A percentile compares a stretch with the other conserved stretches of the same genome.
Conservation (phyloP, 2,329 filamentous ascomycete genomes). For the Fusarium burgessii region DNA sequence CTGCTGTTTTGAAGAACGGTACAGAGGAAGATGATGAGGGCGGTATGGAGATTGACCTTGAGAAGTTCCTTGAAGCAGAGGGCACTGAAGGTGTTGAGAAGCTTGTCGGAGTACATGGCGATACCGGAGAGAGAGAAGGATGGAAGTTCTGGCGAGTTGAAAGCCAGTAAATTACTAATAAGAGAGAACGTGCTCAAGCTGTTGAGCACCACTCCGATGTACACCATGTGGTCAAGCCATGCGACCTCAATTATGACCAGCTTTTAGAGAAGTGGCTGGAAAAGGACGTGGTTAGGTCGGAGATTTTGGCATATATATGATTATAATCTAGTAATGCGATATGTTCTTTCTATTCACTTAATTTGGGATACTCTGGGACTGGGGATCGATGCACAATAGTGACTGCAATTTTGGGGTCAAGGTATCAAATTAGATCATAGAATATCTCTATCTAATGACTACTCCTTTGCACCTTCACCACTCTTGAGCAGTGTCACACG, state of each 20-base stretch:
- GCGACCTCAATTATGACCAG: slow-evolving; percentile 41
- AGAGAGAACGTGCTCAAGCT: slow-evolving; percentile 3
- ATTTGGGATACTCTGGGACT: background rate
- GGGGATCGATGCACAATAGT: background rate
- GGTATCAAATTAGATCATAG: background rate
- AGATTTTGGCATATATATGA: slow-evolving; percentile 42
- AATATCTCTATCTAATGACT: background rate
- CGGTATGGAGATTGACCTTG: slow-evolving; percentile 92
- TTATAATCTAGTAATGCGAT: slow-evolving; percentile 47
- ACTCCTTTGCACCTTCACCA: slow-evolving; percentile 12
- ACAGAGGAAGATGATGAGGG: slow-evolving; percentile 81
- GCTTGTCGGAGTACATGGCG: slow-evolving; percentile 82
- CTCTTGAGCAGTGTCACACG: slow-evolving; percentile 48
- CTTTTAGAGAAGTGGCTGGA: slow-evolving; percentile 25
- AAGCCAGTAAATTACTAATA: slow-evolving; percentile 48
- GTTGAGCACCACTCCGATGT: slow-evolving; percentile 31
- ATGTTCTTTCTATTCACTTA: slow-evolving; percentile 29
- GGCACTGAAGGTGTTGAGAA: slow-evolving; percentile 88
- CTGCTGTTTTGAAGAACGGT: slow-evolving; percentile 88
- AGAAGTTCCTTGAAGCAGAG: slow-evolving; percentile 83
- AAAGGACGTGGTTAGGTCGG: slow-evolving; percentile 37
- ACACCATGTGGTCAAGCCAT: slow-evolving; percentile 40
- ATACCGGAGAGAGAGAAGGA: slow-evolving; percentile 76
- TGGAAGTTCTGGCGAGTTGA: slow-evolving; percentile 89
- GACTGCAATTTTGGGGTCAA: background rate